Evolutionary conservation across 331 rosid genomes (phyloP).

Genomic region (Stylosanthes scabra): DNA sequence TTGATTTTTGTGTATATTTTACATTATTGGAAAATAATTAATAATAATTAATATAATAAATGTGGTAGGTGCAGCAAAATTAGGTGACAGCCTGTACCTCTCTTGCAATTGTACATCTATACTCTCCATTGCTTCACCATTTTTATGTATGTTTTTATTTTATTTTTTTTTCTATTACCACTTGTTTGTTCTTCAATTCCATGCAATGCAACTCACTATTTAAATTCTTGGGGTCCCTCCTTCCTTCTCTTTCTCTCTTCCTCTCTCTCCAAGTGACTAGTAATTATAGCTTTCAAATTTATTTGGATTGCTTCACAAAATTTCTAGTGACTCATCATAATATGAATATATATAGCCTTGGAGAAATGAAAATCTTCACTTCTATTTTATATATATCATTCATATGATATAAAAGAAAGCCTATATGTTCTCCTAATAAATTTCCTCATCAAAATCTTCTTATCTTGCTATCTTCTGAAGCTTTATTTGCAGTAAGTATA

Average conservation of each 20-base stretch:
- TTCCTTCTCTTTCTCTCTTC: no score
- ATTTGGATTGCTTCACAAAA: neutral
- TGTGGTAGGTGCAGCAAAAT: constrained; percentile 17
- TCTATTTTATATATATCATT: neutral
- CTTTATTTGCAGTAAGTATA: neutral
- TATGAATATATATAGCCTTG: neutral
- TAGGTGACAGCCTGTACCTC: neutral
- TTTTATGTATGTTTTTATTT: no score
- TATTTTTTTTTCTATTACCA: constrained; percentile 1
- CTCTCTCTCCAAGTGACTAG: neutral
- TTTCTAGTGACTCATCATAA: neutral
- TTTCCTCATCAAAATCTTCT: neutral
- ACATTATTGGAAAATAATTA: no score
- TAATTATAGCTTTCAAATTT: neutral
- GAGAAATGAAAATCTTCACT: constrained; percentile 11
- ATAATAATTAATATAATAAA: constrained; percentile 3
- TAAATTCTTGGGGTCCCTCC: neutral
- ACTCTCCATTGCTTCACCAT: no score
- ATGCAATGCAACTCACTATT: neutral
- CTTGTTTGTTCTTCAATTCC: neutral
- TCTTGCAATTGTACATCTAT: neutral
- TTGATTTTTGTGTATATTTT: no score
- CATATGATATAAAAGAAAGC: no score
- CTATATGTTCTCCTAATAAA: no score
- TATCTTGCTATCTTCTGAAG: neutral